Evolutionary conservation across 345 rosid genomes (phyloP).

Genomic region (Camelina laxa): DNA sequence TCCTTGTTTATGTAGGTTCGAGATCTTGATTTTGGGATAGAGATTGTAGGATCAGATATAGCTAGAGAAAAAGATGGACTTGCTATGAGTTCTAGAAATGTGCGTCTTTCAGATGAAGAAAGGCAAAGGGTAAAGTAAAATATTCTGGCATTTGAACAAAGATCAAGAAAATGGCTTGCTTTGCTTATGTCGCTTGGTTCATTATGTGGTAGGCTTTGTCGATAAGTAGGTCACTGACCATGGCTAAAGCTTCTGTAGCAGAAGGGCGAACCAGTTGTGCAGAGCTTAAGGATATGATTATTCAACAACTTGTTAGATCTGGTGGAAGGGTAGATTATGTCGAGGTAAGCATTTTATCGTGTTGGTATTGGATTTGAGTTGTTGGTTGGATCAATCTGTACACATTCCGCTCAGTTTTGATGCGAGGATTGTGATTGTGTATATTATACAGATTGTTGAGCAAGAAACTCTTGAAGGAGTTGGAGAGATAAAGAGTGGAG

Average conservation of each 20-base stretch:
- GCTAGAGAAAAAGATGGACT: slow-evolving; percentile 78
- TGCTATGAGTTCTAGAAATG: slow-evolving; percentile 90
- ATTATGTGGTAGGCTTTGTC: slow-evolving; percentile 73
- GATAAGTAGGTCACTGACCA: slow-evolving; percentile 62
- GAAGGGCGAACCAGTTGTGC: slow-evolving; percentile 52
- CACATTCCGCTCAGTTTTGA: not conserved
- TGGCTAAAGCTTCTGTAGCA: slow-evolving; percentile 58
- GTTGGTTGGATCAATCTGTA: not conserved
- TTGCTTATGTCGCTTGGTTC: not conserved
- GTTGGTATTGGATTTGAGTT: not conserved
- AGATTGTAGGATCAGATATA: slow-evolving; percentile 73
- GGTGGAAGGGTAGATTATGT: slow-evolving; percentile 86
- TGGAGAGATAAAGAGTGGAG: slow-evolving; percentile 61
- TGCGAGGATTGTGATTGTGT: slow-evolving; percentile 12
- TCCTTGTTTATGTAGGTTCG: slow-evolving; percentile 55
- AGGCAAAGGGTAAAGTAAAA: slow-evolving; percentile 57
- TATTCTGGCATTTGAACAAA: not conserved
- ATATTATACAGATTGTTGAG: slow-evolving; percentile 60
- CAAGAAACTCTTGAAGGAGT: slow-evolving; percentile 67
- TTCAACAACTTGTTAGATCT: slow-evolving; percentile 57
- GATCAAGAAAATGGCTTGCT: slow-evolving; percentile 1
- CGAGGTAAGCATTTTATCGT: slow-evolving; percentile 54
- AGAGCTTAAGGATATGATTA: slow-evolving; percentile 54
- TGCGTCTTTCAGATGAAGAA: slow-evolving; percentile 68
- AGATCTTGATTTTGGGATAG: slow-evolving; percentile 80